These are phyloP conservation scores for Aspergillus chevalieri DNA, from an alignment of 2,329 filamentous ascomycete species.

Conservation along the genomic window DNA sequence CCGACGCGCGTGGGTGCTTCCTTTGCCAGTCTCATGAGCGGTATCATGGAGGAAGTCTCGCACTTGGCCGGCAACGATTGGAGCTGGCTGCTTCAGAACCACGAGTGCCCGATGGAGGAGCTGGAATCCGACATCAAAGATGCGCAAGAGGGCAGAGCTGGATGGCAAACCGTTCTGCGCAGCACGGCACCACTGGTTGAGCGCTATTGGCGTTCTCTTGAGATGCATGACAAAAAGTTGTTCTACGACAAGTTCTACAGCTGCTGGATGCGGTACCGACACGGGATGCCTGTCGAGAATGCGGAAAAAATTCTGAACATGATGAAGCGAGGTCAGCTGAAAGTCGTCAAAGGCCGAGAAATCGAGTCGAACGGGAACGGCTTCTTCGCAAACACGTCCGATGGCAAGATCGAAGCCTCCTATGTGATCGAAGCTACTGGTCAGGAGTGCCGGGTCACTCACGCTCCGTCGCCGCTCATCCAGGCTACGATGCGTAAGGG, in stretches of 20 bases:
- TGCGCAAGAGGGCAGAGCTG: neutral
- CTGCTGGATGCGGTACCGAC: constrained; percentile 8
- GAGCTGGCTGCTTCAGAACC: constrained; percentile 6
- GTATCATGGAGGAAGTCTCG: constrained; percentile 6
- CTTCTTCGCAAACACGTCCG: constrained; percentile 3
- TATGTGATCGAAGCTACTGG: constrained; percentile 8
- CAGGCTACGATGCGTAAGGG: constrained; percentile 5
- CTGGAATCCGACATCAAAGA: constrained; percentile 1
- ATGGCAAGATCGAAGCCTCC: constrained; percentile 1
- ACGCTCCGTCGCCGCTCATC: constrained; percentile 4
- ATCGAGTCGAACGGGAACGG: constrained; percentile 2
- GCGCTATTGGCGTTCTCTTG: constrained; percentile 5
- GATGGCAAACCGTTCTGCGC: constrained; percentile 5
- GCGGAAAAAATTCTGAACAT: constrained; percentile 4
- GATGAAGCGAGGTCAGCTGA: constrained; percentile 4
- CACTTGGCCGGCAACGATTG: constrained; percentile 3
- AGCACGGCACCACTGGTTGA: constrained; percentile 5
- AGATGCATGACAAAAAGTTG: constrained; percentile 2
- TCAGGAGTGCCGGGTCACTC: constrained; percentile 5
- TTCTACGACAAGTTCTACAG: constrained; percentile 8
- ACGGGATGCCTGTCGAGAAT: constrained; percentile 7
- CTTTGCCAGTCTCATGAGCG: constrained; percentile 4
- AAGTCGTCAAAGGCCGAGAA: constrained; percentile 2
- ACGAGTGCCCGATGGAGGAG: constrained; percentile 2
- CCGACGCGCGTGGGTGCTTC: neutral